phyloP scores from a whole-genome alignment of 2,329 filamentous ascomycete genomes.

The Plenodomus lindquistii region DNA sequence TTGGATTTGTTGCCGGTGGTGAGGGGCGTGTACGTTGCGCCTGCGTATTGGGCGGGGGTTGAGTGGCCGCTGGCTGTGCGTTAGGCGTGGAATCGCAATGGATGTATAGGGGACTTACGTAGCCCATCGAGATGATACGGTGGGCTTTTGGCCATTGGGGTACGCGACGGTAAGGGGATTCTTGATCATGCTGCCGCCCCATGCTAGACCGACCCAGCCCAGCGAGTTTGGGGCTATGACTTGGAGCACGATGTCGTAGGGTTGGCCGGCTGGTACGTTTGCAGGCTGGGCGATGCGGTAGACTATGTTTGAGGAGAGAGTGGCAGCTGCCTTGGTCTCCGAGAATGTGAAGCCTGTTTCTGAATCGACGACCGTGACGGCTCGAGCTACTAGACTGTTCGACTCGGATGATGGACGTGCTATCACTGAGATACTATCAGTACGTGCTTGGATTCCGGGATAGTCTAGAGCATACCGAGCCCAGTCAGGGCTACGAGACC shows the following conservation, averaged over 20 bases:
- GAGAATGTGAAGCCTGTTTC: constrained; percentile 42
- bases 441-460: neutral
- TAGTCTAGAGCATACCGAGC: constrained; percentile 17
- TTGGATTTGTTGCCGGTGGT: constrained; percentile 33
- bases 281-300: constrained; percentile 35
- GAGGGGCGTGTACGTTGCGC: constrained; percentile 28
- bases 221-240: constrained; percentile 29
- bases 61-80: constrained; percentile 21
- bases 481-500: constrained; percentile 23
- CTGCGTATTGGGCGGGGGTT: constrained; percentile 26
- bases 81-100: neutral
- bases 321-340: constrained; percentile 33
- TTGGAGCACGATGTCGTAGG: constrained; percentile 36
- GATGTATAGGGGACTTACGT: constrained; percentile 21
- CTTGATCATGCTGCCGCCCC: constrained; percentile 37
- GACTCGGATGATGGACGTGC: constrained; percentile 16
- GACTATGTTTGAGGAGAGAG: constrained; percentile 28
- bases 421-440: constrained; percentile 12
- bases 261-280: constrained; percentile 15
- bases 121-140: constrained; percentile 35
- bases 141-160: constrained; percentile 30
- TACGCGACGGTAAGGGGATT: constrained; percentile 38
- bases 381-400: constrained; percentile 8
- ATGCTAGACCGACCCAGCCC: constrained; percentile 37
- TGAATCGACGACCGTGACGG: constrained; percentile 25